Base-by-base conservation (phyloP, 345 rosid species). In the Nephelium lappaceum region DNA sequence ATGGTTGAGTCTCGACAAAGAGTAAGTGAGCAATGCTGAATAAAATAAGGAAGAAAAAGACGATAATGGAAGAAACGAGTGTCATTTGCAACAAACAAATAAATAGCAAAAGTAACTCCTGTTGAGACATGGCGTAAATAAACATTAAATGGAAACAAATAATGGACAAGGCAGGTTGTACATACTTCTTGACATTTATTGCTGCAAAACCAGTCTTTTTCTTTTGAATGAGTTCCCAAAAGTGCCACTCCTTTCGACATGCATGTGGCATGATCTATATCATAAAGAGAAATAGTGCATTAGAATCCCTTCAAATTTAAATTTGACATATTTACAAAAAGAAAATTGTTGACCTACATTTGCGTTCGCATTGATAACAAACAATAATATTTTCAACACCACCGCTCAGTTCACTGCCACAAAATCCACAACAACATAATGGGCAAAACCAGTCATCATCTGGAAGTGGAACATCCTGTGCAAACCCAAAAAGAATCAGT, bases 371-470 rank as follows among this genome's bases (percentile, higher is more conserved):
- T 51, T 92, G 98, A 81, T 73, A 69, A 84, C 99, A 92, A 69
- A 31, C 81, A 65, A 88, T 69, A 80, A 82, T 31, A 51, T 62
- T 72, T 70, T 42, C 82, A 76, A 47, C 43, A 70, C 82, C 85
- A 42, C 73, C 75, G 71, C 85, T 55, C 75, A 82, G 63, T 73
- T 83, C 62, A 70, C 73, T 71, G 70, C 87, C 84, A 83, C 97
- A 93, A 47, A 86, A 81, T 69, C 81, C 74, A 81, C 98, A 93
- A 79, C 96, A 85, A 72, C 99, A 95, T 64, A 95, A 89, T 55
- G 94, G 88, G 77, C 98, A 93, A 81, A 90, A 95, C 97, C 96
- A 95, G 76, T 91, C 92, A 78, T 96, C 98, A 43, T 88, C 92
- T 4, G 97, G 98, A 83, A 92, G 36, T 2, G 36, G 36, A 31